phyloP scores from a whole-genome alignment of 495 filamentous ascomycete genomes.

The Aspergillus biplanus region DNA sequence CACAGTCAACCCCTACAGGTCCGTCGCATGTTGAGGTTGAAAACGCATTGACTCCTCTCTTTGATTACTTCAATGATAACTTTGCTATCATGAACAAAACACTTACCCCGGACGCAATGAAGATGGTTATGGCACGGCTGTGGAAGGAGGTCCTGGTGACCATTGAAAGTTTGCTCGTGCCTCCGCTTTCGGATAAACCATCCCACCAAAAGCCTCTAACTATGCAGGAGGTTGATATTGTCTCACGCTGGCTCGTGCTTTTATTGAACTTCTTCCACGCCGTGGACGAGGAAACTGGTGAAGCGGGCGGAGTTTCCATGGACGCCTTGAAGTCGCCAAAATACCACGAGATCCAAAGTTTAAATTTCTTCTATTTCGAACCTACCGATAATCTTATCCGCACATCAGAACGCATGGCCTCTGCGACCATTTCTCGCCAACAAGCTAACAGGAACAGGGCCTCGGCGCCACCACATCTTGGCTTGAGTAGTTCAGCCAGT shows the following conservation, averaged over 20 bases:
- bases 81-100: constrained; percentile 99
- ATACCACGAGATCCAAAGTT: constrained; percentile 92
- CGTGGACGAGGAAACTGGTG: constrained; percentile 81
- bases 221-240: constrained; percentile 89
- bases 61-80: constrained; percentile 97
- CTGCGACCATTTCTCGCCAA: constrained; percentile 80
- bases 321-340: constrained; percentile 95
- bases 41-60: constrained; percentile 83
- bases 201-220: constrained; percentile 85
- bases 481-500: constrained; percentile 60
- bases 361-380: constrained; percentile 99
- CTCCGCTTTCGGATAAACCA: constrained; percentile 92
- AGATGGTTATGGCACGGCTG: constrained; percentile 93
- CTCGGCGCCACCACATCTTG: constrained; percentile 69
- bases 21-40: constrained; percentile 74
- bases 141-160: constrained; percentile 98
- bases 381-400: constrained; percentile 88
- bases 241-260: constrained; percentile 92
- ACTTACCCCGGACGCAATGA: constrained; percentile 89
- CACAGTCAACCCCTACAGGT: constrained; percentile 57
- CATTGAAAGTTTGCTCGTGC: constrained; percentile 87
- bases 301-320: constrained; percentile 82
- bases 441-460: constrained; percentile 67
- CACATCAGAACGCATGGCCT: constrained; percentile 92
- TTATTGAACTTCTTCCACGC: constrained; percentile 96